Evolutionary conservation across 208 protist species (phyloP), one percentile per base, ranked within the genome.

Genomic region (Acanthamoeba lenticulata): DNA sequence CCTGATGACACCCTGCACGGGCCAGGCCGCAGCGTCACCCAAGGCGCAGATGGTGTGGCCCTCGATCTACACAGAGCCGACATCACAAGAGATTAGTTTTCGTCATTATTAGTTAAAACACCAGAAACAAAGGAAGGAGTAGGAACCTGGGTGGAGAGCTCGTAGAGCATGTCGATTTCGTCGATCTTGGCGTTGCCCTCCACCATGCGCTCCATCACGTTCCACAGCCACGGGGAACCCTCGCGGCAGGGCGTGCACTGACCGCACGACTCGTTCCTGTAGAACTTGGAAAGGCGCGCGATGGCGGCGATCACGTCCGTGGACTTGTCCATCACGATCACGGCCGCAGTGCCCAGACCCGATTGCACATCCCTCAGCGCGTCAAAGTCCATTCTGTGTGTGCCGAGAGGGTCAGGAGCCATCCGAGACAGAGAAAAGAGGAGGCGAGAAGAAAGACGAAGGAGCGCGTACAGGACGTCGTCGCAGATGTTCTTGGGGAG

Each of bases 1-100:
- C 69, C 99, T 97, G 81, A 99, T 99, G 67, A 99, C 97, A 40
- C 99, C 99, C 95, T 99, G 99, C 72, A 99, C 98, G 69, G 99
- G 99, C 99, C 99, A 99, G 34, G 99, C 98, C 17, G 99, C 99
- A 19, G 99, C 99, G 89, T 99, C 99, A 83, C 99, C 99, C 1
- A 99, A 97, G 0, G 99, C 99, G 95, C 99, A 99, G 97, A 99
- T 99, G 1, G 99, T 99, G 94, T 99, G 99, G 34, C 99, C 99
- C 95, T 99, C 99, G 90, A 99, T 99, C 96, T 99, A 98, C 44
- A n/a, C 32, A 42, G 17, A n/a, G n/a, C 15, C 47, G 29, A 55
- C 34, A 49, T 32, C 17, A 55, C 29, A 85, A 79, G 69, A 19
- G 36, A 40, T 44, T 13, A 79, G 69, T 79, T 19, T 85, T 2